Percentiles rank a stretch among this genome's conserved stretches.
phyloP scores from a whole-genome alignment of 345 rosid genomes.

The Eucalyptus polybractea region DNA sequence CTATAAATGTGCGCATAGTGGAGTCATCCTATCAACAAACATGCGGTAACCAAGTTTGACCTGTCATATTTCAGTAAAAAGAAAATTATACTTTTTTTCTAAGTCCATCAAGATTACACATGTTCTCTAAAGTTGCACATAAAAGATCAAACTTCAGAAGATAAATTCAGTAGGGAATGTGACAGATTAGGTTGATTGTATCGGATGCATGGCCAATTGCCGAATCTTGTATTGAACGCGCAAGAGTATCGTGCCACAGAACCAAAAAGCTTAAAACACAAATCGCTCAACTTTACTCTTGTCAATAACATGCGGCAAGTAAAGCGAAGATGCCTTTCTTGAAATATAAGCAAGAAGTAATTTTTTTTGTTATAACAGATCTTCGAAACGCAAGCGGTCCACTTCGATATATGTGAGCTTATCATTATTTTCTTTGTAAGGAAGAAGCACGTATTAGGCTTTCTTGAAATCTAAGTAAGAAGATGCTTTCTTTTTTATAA shows the following conservation, averaged over 20 bases:
- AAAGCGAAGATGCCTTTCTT: neutral
- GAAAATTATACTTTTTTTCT: neutral
- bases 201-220: neutral
- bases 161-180: neutral
- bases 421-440: neutral
- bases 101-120: neutral
- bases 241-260: neutral
- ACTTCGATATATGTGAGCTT: neutral
- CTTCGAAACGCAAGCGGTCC: neutral
- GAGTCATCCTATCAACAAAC: neutral
- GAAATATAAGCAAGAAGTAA: neutral
- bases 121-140: neutral
- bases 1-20: neutral
- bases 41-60: neutral
- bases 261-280: neutral
- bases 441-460: neutral
- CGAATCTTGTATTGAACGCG: neutral
- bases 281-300: neutral
- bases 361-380: no score
- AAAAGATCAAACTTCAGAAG: neutral
- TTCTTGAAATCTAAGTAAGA: neutral
- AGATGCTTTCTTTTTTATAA: neutral
- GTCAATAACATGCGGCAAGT: neutral
- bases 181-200: neutral
- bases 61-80: neutral